Evolutionary conservation across 2,329 filamentous ascomycete species (phyloP).

Genomic region (Hypoxylon sp.): DNA sequence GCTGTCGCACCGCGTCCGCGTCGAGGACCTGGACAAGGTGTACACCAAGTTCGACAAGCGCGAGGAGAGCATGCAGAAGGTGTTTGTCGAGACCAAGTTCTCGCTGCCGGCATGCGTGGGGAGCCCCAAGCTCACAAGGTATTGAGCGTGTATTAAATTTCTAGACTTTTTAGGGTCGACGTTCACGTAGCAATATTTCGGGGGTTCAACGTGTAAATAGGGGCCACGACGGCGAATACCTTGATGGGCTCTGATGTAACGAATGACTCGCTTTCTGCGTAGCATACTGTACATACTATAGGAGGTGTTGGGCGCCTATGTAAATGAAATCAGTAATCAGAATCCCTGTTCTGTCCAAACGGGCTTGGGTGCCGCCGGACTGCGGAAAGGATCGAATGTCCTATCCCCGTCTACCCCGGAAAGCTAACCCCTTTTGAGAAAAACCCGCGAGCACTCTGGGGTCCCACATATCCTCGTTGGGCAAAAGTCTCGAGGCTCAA

Average conservation of each 20-base stretch:
- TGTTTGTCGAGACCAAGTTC: slow-evolving; percentile 70
- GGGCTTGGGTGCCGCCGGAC: not conserved
- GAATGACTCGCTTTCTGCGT: not conserved
- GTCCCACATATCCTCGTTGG: slow-evolving; percentile 8
- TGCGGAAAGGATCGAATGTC: not conserved
- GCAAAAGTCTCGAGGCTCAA: slow-evolving; percentile 27
- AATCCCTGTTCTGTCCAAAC: too few relatives aligned
- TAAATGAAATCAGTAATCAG: too few relatives aligned
- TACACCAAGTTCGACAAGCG: slow-evolving; percentile 68
- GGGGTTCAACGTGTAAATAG: slow-evolving; percentile 8
- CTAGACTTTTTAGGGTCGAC: not conserved
- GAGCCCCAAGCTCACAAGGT: slow-evolving; percentile 55
- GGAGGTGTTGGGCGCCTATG: too few relatives aligned
- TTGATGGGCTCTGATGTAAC: slow-evolving; percentile 26
- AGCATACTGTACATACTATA: too few relatives aligned
- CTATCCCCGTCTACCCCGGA: not conserved
- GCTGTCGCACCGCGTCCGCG: slow-evolving; percentile 77
- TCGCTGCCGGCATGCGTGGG: slow-evolving; percentile 56
- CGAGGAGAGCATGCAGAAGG: slow-evolving; percentile 81
- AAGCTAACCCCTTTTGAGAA: slow-evolving; percentile 12
- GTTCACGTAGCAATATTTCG: not conserved
- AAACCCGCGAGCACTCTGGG: slow-evolving; percentile 22
- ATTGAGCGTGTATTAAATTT: slow-evolving; percentile 19
- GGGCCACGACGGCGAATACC: slow-evolving; percentile 9
- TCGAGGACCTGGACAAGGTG: slow-evolving; percentile 75